These are phyloP conservation scores for Rosa lucieae DNA, from an alignment of 306 rosid genomes.

Conservation along the genomic window DNA sequence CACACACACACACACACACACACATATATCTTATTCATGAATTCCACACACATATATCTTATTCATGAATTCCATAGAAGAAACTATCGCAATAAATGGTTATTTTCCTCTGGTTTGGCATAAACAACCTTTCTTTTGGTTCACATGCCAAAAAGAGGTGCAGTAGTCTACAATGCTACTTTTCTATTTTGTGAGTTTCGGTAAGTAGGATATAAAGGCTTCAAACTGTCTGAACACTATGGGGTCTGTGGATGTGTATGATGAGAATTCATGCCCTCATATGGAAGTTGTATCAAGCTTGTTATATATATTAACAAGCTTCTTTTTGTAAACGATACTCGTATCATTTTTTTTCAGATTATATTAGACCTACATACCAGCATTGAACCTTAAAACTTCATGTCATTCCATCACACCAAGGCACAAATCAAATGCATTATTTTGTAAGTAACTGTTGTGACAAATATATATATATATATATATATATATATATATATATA, in stretches of 20 bases:
- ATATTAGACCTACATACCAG: neutral
- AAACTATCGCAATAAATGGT: neutral
- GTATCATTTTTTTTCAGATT: neutral
- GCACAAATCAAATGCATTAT: neutral
- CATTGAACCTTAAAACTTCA: neutral
- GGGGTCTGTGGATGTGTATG: too few relatives aligned
- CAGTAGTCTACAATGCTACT: neutral
- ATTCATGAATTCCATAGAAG: neutral
- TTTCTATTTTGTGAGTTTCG: neutral
- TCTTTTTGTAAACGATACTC: neutral
- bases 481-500: too few relatives aligned
- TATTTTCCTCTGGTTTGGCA: too few relatives aligned
- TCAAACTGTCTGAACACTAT: neutral
- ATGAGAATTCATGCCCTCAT: too few relatives aligned
- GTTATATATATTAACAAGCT: neutral
- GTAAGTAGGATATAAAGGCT: neutral
- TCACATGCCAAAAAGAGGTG: neutral
- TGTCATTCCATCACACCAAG: neutral
- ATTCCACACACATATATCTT: too few relatives aligned
- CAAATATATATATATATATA: too few relatives aligned
- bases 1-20: too few relatives aligned
- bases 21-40: too few relatives aligned
- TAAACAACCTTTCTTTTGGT: neutral
- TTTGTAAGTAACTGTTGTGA: neutral
- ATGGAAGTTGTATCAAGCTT: neutral